Percentiles rank a stretch among this genome's conserved stretches.
phyloP scores from a whole-genome alignment of 495 filamentous ascomycete species.

The Evernia prunastri region DNA sequence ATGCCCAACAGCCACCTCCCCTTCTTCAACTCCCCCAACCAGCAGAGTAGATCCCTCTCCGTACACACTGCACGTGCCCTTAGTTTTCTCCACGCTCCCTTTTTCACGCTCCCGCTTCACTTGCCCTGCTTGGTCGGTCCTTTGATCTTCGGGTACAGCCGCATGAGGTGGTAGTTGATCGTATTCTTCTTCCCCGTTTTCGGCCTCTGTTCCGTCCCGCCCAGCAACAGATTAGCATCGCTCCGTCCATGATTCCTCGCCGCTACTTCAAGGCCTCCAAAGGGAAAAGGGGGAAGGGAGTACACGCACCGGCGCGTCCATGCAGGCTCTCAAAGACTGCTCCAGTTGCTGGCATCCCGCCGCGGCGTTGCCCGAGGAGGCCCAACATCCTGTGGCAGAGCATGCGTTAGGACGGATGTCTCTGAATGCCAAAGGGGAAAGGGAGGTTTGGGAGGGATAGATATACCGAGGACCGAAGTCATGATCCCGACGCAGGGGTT shows the following conservation, averaged over 20 bases:
- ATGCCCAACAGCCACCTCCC: background rate
- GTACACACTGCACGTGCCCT: background rate
- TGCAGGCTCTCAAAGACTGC: conserved; percentile 77
- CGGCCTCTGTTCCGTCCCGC: conserved; percentile 45
- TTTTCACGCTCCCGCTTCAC: background rate
- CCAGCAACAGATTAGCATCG: conserved; percentile 6
- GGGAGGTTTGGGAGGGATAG: background rate
- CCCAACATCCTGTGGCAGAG: conserved; percentile 76
- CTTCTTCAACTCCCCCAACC: background rate
- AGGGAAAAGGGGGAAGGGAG: conserved; percentile 8
- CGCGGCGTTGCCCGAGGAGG: conserved; percentile 68
- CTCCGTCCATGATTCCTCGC: background rate
- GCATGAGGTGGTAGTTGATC: conserved; percentile 90
- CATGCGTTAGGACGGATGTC: conserved; percentile 1
- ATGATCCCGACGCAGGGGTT: conserved; percentile 82
- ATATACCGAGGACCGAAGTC: conserved; percentile 81
- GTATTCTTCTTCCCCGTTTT: conserved; percentile 65
- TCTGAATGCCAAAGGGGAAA: background rate
- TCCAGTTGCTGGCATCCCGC: conserved; percentile 77
- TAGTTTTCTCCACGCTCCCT: background rate
- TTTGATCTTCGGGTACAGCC: conserved; percentile 76
- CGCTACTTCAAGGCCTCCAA: background rate
- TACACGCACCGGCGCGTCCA: conserved; percentile 70
- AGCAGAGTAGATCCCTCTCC: background rate
- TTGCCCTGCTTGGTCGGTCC: conserved; percentile 63